Conservation (phyloP, 192 early-diverging fungal genomes). For the Phycomyces nitens region DNA sequence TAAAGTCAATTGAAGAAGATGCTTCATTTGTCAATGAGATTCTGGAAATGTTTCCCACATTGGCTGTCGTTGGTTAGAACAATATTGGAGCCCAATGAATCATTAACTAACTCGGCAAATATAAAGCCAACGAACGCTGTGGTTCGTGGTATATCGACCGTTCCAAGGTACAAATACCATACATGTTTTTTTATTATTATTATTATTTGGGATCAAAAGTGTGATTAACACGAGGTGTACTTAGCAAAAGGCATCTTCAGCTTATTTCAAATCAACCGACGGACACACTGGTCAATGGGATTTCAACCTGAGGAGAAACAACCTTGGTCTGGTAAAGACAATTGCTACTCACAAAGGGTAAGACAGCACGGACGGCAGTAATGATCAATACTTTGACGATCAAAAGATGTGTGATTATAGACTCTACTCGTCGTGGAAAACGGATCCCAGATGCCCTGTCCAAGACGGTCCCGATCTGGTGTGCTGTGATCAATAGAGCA, state of each 20-base stretch:
- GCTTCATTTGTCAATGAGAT: slow-evolving; percentile 66
- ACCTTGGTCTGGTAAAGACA: slow-evolving; percentile 64
- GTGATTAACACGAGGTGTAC: not conserved
- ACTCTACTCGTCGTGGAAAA: slow-evolving; percentile 85
- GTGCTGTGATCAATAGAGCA: slow-evolving; percentile 66
- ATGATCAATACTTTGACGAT: too few species aligned
- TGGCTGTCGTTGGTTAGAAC: slow-evolving; percentile 57
- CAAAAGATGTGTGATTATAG: slow-evolving; percentile 76
- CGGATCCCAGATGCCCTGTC: slow-evolving; percentile 78
- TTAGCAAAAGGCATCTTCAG: slow-evolving; percentile 48
- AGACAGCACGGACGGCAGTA: not conserved
- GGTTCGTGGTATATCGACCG: slow-evolving; percentile 84
- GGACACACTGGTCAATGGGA: slow-evolving; percentile 85
- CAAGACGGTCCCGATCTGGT: slow-evolving; percentile 92
- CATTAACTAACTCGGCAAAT: too few species aligned
- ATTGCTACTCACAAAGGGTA: slow-evolving; percentile 58
- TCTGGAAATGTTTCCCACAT: slow-evolving; percentile 46
- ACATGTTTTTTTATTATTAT: too few species aligned
- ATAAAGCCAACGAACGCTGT: slow-evolving; percentile 76
- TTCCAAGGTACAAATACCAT: slow-evolving; percentile 45
- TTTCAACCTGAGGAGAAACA: slow-evolving; percentile 77
- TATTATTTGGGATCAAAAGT: too few species aligned
- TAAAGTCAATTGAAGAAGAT: slow-evolving; percentile 76
- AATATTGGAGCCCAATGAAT: not conserved
- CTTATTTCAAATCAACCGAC: slow-evolving; percentile 95